These are phyloP conservation scores for Xerocomellus intermedius DNA, from an alignment of 768 basidiomycete genomes.

Conservation along the genomic window DNA sequence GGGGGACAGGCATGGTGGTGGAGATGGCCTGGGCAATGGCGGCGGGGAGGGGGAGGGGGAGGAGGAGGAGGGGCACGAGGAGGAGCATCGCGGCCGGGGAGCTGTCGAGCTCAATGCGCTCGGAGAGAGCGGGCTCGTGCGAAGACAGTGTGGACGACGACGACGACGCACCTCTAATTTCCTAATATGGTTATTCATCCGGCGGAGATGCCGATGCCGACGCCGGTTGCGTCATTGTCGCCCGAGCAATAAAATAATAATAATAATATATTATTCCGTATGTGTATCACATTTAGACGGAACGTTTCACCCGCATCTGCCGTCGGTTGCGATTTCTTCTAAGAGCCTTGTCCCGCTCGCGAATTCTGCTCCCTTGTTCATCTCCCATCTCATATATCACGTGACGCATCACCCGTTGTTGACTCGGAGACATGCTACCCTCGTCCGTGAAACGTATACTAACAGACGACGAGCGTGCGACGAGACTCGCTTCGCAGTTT, in stretches of 20 bases:
- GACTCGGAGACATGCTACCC: constrained; percentile 14
- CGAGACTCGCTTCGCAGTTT: constrained; percentile 21
- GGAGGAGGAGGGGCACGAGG: no score
- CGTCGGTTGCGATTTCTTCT: no score
- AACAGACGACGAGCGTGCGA: constrained; percentile 32
- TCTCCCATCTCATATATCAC: not conserved
- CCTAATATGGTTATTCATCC: constrained; percentile 9
- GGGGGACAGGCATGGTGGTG: constrained; percentile 45
- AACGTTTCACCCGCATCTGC: no score
- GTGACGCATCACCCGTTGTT: not conserved
- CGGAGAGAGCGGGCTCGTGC: constrained; percentile 27
- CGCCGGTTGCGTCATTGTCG: constrained; percentile 9
- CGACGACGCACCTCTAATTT: constrained; percentile 9
- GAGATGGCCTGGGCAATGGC: constrained; percentile 49
- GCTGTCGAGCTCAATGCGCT: constrained; percentile 21
- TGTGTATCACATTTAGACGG: no score
- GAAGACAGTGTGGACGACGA: constrained; percentile 10
- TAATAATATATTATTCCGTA: no score
- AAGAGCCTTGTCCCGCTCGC: no score
- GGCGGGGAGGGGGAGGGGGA: constrained; percentile 9
- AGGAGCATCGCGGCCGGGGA: not conserved
- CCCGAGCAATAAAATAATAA: no score
- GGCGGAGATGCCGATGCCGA: constrained; percentile 12
- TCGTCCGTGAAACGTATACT: constrained; percentile 36
- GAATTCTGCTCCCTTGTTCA: no score